phyloP scores from a whole-genome alignment of 2,329 filamentous ascomycete species.

The Didymella keratinophila region DNA sequence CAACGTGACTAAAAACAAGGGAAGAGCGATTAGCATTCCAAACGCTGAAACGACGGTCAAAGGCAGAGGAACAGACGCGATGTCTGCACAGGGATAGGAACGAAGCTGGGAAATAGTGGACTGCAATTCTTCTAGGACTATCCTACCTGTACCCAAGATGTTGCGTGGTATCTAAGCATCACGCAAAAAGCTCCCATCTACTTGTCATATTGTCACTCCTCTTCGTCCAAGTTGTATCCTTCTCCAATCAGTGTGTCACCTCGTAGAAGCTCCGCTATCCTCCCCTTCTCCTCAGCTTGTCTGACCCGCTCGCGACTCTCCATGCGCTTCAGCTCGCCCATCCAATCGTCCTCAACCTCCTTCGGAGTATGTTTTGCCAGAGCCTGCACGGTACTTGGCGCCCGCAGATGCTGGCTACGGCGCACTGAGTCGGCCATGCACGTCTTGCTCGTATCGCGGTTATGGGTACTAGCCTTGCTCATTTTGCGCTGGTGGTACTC shows the following conservation, averaged over 20 bases:
- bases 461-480: neutral
- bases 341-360: conserved; percentile 17
- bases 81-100: neutral
- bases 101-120: neutral
- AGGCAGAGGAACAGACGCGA: neutral
- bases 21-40: neutral
- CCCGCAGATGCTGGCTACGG: neutral
- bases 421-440: neutral
- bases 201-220: neutral
- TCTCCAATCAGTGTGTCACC: neutral
- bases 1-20: neutral
- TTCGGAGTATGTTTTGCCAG: neutral
- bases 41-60: neutral
- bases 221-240: neutral
- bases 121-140: too few species aligned
- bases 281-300: conserved; percentile 6
- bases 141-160: neutral
- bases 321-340: conserved; percentile 21
- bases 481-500: conserved; percentile 4
- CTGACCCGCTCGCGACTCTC: conserved; percentile 18
- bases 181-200: neutral
- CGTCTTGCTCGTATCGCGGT: neutral
- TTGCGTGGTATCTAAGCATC: neutral
- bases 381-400: neutral
- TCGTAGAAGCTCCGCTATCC: neutral